Evolutionary conservation across 163 green algal species (phyloP), one percentile per base, ranked within the genome.

Genomic region (Scenedesmus sp.): DNA sequence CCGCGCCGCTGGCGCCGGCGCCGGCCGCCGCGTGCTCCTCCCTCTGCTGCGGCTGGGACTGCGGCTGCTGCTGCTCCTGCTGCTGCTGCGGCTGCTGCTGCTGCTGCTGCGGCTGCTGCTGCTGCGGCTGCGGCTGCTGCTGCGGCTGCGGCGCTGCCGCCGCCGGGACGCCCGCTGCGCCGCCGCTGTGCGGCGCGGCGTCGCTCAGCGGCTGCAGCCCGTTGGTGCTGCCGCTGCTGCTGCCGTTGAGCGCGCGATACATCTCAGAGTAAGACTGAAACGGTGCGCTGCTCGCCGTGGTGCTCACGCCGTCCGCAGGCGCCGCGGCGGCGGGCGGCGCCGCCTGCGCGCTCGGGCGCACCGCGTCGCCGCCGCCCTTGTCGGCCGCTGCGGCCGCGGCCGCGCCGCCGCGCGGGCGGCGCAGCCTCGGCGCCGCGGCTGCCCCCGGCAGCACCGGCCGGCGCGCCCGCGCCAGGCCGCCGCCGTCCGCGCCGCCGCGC

Each of bases 341-440:
- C 47, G 63, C 63, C 48, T 77, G 36, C 6, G 54, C 69, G 20
- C 54, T 77, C 1, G 69, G 69, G 24, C 69, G 53, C 18, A 77
- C 54, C 22, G 58, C 54, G 57, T 77, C 69, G 13, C 67, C 67
- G 56, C 51, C 22, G 17, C 50, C 50, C 13, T n/a, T 36, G 31
- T 34, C 17, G 9, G 20, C 54, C 44, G 45, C 54, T 31, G 3
- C 54, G 66, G 69, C n/a, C 14, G 69, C 54, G 11, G 36, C n/a
- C n/a, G n/a, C n/a, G n/a, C n/a, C n/a, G n/a, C n/a, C n/a, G n/a
- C n/a, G n/a, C n/a, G n/a, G n/a, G n/a, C n/a, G n/a, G n/a, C n/a
- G n/a, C n/a, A n/a, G n/a, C n/a, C n/a, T n/a, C n/a, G n/a, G n/a
- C n/a, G n/a, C n/a, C n/a, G n/a, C n/a, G n/a, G n/a, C n/a, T n/a